Base-by-base conservation (phyloP, 306 rosid genomes). In the Dryas drummondii region DNA sequence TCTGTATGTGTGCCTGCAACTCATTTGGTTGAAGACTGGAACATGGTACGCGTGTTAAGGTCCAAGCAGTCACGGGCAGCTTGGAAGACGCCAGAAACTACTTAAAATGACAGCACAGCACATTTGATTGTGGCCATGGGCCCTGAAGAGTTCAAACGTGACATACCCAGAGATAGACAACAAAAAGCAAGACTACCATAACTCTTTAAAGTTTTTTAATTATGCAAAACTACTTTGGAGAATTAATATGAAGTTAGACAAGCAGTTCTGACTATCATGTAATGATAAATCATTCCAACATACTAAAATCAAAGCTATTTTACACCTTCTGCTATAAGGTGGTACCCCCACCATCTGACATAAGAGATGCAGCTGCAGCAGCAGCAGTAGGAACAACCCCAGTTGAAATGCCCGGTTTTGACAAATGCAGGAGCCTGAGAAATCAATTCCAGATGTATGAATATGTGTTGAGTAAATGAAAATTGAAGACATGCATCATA, bases 351-450 rank as follows among this genome's bases (percentile, higher is more conserved):
- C 94, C 96, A 76, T 94, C 96, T 0, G 94, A 94, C 88, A 92
- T 86, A 27, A 94, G 93, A 71, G 99, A 92, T 17, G 97, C 99
- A n/a, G 97, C 97, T 0, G 99, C 97, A 0, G 97, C 98, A 0
- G 97, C 99, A 40, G 99, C 97, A 14, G 97, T 91, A 63, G 99
- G 91, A 83, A 94, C 97, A 78, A 90, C 97, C 55, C 97, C 97
- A 4, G 99, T 91, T 48, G 98, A 86, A 81, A 86, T 85, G 67
- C 97, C 97, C 0, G 97, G 97, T 84, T 94, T 94, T 7, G 98
- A 94, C 78, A 91, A 83, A 86, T 90, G 98, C 62, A 91, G 89
- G 73, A 94, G 97, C 93, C 98, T 94, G 93, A 68, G 59, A 85
- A 60, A 86, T 78, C 64, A 79, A 78, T 61, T 78, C 51, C 75